Conservation (phyloP, 441 rosid genomes). For the Arabidopsis hybrid region DNA sequence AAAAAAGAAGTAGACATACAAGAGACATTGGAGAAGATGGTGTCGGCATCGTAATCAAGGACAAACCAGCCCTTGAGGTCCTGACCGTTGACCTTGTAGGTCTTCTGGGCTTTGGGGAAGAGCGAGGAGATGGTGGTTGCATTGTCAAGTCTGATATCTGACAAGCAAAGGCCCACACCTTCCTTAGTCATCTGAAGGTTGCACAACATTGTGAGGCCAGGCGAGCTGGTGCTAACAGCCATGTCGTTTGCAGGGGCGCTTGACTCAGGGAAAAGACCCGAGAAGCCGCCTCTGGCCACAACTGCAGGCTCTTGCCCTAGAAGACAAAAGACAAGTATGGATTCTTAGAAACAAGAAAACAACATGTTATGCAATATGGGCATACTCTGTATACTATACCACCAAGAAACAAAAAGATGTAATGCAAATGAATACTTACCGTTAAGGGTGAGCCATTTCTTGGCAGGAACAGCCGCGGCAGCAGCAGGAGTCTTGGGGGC, state of each 20-base stretch:
- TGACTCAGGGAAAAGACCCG: constrained; percentile 85
- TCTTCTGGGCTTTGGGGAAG: constrained; percentile 52
- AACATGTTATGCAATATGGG: neutral
- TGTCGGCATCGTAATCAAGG: constrained; percentile 55
- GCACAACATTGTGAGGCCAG: constrained; percentile 59
- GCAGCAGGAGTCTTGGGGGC: constrained; percentile 25
- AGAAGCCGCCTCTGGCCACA: constrained; percentile 77
- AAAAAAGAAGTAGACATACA: constrained; percentile 49
- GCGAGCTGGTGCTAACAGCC: constrained; percentile 44
- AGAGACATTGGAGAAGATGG: constrained; percentile 54
- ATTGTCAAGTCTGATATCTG: constrained; percentile 65
- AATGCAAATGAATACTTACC: constrained; percentile 27
- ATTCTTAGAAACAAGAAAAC: neutral
- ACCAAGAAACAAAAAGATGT: neutral
- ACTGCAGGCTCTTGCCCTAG: constrained; percentile 10
- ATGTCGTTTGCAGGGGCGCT: constrained; percentile 54
- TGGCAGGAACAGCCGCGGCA: constrained; percentile 15
- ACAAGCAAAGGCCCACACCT: constrained; percentile 68
- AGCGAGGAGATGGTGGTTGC: constrained; percentile 56
- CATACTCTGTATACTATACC: neutral
- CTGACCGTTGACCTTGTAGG: constrained; percentile 67
- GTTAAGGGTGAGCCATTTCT: constrained; percentile 47
- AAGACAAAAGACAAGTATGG: neutral
- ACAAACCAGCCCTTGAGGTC: constrained; percentile 72
- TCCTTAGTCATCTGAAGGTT: constrained; percentile 86